Conservation (phyloP, 2,329 filamentous ascomycete species). For the Nothophoma quercina region DNA sequence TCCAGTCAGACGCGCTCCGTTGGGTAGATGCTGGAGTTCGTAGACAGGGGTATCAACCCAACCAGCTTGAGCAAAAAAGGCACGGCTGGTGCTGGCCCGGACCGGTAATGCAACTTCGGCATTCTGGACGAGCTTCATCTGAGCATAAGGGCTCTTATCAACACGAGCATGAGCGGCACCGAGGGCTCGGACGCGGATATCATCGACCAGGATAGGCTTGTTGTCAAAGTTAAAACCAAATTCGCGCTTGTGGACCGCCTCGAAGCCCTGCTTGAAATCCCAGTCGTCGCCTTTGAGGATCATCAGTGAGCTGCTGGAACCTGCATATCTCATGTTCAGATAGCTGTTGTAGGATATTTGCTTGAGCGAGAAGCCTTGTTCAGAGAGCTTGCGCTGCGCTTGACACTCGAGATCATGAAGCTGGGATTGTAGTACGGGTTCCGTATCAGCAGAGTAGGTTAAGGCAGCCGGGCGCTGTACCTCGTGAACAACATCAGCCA, state of each 20-base stretch:
- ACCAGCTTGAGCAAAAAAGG: neutral
- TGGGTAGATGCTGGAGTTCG: conserved; percentile 72
- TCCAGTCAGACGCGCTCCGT: conserved; percentile 74
- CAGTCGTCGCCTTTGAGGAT: neutral
- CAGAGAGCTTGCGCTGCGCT: conserved; percentile 3
- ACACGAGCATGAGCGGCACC: neutral
- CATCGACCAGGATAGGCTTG: conserved; percentile 3
- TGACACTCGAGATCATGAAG: neutral
- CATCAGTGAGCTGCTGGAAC: conserved; percentile 2
- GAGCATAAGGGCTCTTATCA: conserved; percentile 59
- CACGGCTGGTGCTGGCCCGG: neutral
- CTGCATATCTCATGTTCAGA: conserved; percentile 8
- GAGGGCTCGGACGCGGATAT: conserved; percentile 9
- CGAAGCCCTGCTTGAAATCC: conserved; percentile 3
- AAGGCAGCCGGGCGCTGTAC: neutral
- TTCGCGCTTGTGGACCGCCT: conserved; percentile 4
- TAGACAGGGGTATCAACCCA: conserved; percentile 78
- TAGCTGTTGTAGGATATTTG: conserved; percentile 9
- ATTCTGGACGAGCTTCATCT: conserved; percentile 73
- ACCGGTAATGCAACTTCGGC: conserved; percentile 49
- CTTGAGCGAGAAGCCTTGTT: neutral
- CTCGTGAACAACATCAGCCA: conserved; percentile 65
- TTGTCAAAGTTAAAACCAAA: conserved; percentile 3
- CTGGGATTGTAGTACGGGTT: neutral
- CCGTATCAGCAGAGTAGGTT: neutral